Conservation (phyloP, 192 early-diverging fungal genomes). For the Powellomyces hirtus region DNA sequence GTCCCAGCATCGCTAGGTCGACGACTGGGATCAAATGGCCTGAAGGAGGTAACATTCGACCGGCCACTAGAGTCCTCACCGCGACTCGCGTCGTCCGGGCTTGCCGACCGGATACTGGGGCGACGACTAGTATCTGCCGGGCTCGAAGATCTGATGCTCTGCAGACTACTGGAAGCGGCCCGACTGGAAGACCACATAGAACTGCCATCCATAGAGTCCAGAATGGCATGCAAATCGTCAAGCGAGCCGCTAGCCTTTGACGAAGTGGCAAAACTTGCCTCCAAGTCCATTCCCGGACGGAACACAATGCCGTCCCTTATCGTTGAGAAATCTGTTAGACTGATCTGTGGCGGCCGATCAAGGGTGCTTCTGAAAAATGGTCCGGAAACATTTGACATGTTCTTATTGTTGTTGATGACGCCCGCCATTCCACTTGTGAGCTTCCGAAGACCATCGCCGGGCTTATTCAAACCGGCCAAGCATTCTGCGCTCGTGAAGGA, state of each 20-base stretch:
- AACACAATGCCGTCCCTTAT: background rate
- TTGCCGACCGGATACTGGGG: too few relatives aligned
- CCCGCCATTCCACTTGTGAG: background rate
- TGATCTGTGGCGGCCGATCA: background rate
- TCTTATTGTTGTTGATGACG: too few relatives aligned
- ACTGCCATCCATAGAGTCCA: slow-evolving; percentile 1
- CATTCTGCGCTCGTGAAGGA: background rate
- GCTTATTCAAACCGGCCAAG: background rate
- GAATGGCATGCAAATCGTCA: slow-evolving; percentile 15
- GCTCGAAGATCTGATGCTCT: too few relatives aligned
- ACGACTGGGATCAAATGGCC: background rate
- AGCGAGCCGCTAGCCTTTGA: slow-evolving; percentile 1
- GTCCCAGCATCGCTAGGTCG: background rate
- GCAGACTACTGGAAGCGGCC: background rate
- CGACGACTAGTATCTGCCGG: too few relatives aligned
- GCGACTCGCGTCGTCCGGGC: too few relatives aligned
- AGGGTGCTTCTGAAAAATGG: too few relatives aligned
- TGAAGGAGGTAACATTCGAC: background rate
- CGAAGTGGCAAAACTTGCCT: background rate
- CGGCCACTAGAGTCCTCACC: too few relatives aligned
- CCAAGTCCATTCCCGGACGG: background rate
- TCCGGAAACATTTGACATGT: too few relatives aligned
- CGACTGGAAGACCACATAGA: too few relatives aligned
- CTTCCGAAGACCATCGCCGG: background rate
- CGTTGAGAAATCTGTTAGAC: background rate